Percentiles rank a stretch among this genome's conserved stretches.
These are phyloP conservation scores for Salix brachista DNA, from an alignment of 345 rosid species.

Conservation along the genomic window DNA sequence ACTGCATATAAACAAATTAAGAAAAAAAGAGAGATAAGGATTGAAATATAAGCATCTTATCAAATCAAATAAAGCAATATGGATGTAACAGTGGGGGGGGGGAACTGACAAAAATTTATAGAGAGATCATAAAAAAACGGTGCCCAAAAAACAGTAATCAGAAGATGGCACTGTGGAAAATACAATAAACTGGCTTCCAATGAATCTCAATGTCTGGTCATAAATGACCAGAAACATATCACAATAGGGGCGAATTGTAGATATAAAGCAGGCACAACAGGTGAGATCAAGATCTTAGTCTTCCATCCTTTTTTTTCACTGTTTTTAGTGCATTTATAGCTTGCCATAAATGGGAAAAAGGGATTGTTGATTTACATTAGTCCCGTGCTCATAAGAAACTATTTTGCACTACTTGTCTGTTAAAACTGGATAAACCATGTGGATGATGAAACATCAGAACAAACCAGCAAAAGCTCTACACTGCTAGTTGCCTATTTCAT, in stretches of 20 bases:
- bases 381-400: background rate
- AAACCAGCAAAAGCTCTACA: background rate
- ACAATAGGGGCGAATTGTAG: background rate
- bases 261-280: background rate
- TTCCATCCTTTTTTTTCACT: background rate
- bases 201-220: background rate
- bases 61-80: background rate
- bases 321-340: background rate
- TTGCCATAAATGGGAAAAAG: background rate
- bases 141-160: background rate
- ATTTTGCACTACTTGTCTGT: background rate
- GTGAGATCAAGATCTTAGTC: no score
- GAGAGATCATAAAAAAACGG: background rate
- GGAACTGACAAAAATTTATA: no score
- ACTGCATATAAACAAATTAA: slow-evolving; percentile 38
- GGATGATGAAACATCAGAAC: background rate
- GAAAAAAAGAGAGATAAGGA: background rate
- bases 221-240: background rate
- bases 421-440: no score
- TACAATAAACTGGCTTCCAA: background rate
- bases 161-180: background rate
- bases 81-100: background rate
- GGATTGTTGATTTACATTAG: background rate
- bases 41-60: background rate
- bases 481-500: no score